Percentiles rank a stretch among this genome's conserved stretches.
Conservation (phyloP, 1,284 basidiomycete species). For the Grifola frondosa region DNA sequence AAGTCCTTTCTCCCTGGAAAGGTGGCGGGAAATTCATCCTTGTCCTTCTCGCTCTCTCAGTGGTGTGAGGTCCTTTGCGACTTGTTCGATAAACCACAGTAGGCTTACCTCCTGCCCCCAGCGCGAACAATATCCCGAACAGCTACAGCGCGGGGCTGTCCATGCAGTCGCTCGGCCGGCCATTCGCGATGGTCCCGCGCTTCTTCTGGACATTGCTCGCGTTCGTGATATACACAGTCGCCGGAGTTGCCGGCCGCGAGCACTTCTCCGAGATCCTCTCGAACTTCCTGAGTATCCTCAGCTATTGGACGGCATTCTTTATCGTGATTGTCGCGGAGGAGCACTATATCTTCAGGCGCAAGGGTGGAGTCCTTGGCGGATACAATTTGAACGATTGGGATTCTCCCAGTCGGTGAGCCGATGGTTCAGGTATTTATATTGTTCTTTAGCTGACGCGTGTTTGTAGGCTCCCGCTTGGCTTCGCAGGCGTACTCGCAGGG, state of each 20-base stretch:
- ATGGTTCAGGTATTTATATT: background rate
- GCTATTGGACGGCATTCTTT: constrained; percentile 68
- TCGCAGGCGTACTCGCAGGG: constrained; percentile 52
- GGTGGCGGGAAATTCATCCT: constrained; percentile 60
- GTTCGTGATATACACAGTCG: constrained; percentile 54
- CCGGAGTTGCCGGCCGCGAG: constrained; percentile 60
- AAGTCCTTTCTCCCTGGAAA: constrained; percentile 45
- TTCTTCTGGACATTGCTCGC: constrained; percentile 59
- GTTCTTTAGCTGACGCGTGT: constrained; percentile 1
- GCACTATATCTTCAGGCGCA: constrained; percentile 54
- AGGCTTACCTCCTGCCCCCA: constrained; percentile 16
- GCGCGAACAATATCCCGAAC: constrained; percentile 60
- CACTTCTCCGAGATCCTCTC: constrained; percentile 59
- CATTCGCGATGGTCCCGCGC: constrained; percentile 56
- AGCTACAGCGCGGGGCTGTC: constrained; percentile 58
- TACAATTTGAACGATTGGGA: constrained; percentile 63
- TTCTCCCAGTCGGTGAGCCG: constrained; percentile 40
- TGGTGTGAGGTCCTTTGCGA: constrained; percentile 36
- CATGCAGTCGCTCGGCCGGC: constrained; percentile 55
- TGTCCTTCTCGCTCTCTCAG: constrained; percentile 56
- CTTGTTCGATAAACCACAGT: background rate
- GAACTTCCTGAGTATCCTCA: constrained; percentile 54
- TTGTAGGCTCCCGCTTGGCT: constrained; percentile 50
- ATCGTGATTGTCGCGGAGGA: constrained; percentile 58
- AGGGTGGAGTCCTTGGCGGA: constrained; percentile 42